Base-by-base conservation (phyloP, 768 basidiomycete genomes). In the Amanita brunnescens region DNA sequence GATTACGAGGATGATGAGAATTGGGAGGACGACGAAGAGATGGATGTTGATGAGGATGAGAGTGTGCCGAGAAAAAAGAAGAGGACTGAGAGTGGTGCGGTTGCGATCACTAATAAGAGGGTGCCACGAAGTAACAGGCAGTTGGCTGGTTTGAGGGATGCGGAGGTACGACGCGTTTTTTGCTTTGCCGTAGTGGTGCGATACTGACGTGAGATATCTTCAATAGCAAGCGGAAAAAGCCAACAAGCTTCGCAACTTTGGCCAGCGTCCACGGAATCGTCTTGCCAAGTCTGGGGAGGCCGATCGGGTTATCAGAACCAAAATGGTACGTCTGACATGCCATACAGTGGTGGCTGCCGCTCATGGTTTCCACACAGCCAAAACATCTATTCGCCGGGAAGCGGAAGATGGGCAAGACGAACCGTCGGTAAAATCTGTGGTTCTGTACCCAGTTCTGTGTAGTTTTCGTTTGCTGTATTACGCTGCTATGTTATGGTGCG, bases 251-350 rank as follows among this genome's bases (percentile, higher is more conserved):
- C 86, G 90, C 57, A 89, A 91, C 60, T 78, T 95, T 49, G 85
- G 85, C 5, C 92, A 95, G 65, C 77, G 95, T 58, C 79, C 78
- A 49, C 85, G 91, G 54, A 95, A 95, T 65, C 81, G 82, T 75
- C 76, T 83, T 39, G 95, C 91, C 21, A 91, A 86, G 64, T 94
- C 93, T 34, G 90, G 89, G 53, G 95, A 99, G 76, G 75, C 80
- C 53, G 91, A 94, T 71, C 82, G 89, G 57, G 77, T 77, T 9
- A 91, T 91, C 70, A 77, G 71, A 62, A 76, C 75, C 55, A 91
- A 91, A 77, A 91, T 87, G 88, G 90, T 90, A 47, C 10, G 76
- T 71, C 21, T 33, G 55, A 33, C 32, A 40, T 30, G 23, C 20
- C 24, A 35, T 29, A 26, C 23, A 12, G 7, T 40, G 6, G 12